Evolutionary conservation across 164 flowering plant genomes (phyloP), one percentile per base, ranked within the genome.

Genomic region (Liriodendron chinense): DNA sequence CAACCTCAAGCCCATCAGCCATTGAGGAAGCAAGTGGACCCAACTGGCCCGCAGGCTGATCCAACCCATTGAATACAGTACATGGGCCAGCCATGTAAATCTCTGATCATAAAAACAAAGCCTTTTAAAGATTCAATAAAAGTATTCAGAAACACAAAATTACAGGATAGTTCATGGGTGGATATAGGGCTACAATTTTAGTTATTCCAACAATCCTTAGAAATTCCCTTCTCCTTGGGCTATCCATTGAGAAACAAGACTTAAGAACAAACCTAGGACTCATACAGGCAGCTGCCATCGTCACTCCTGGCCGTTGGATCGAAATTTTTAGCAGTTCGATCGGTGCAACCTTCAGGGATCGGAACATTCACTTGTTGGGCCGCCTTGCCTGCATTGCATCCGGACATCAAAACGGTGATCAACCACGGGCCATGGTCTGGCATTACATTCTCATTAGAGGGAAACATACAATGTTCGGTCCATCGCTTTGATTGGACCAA

Each of bases 251-350:
- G 53, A 53, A 70, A 65, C 20, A 67, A 14, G 70, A 34, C 63
- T 63, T 59, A 70, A 64, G 23, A 72, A 47, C 68, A 71, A 25
- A 59, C 71, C 78, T 75, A 53, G 47, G 72, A 20, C 24, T 76
- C 9, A 77, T 82, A 81, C 26, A 47, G 2, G 77, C 87, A 86
- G 85, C 83, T 82, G 1, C 87, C 87, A 69, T 85, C 67, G 71
- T 87, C 90, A 65, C 88, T 85, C 72, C 90, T 84, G 6, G 87
- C 88, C 7, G 88, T 86, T 7, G 90, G 90, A 75, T 84, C 90
- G 65, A 59, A 87, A 79, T 86, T 87, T 34, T 20, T 6, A 3
- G 88, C 86, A 70, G 69, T 13, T 73, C 80, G 84, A 64, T 84
- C 86, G 1, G 84, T 78, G 83, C 90, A 87, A 62, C 89, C 90